Percentiles rank a stretch among this genome's conserved stretches.
These are phyloP conservation scores for Sicyos edulis DNA, from an alignment of 306 rosid species.

Conservation along the genomic window DNA sequence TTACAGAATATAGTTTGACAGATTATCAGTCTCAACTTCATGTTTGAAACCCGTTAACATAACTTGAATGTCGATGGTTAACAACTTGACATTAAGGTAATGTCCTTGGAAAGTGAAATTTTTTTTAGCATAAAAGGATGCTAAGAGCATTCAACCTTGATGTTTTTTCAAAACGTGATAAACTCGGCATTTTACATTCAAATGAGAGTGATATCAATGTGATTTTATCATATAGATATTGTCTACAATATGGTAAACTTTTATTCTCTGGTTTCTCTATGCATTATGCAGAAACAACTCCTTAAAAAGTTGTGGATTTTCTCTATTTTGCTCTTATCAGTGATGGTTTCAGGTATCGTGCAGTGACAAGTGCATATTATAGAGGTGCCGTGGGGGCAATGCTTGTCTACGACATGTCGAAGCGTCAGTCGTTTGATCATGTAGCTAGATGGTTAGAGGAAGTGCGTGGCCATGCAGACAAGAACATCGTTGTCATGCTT, in stretches of 20 bases:
- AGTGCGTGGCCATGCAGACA: constrained; percentile 65
- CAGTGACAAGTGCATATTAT: constrained; percentile 92
- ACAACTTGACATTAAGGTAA: background rate
- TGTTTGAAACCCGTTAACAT: background rate
- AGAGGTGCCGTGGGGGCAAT: constrained; percentile 94
- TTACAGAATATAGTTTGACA: background rate
- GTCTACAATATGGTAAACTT: background rate
- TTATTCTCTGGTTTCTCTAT: too few relatives aligned
- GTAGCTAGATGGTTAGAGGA: constrained; percentile 79
- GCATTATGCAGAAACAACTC: background rate
- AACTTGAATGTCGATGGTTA: background rate
- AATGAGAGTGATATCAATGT: background rate
- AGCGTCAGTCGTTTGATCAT: constrained; percentile 65
- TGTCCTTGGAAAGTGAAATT: background rate
- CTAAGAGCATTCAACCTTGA: background rate
- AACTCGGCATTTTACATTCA: background rate
- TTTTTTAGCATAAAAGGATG: background rate
- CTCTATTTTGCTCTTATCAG: background rate
- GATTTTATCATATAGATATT: background rate
- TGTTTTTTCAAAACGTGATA: background rate
- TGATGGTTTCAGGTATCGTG: constrained; percentile 63
- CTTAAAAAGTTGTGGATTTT: too few relatives aligned
- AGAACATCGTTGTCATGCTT: constrained; percentile 70
- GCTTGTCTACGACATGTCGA: constrained; percentile 82
- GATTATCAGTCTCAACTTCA: background rate